Base-by-base conservation (phyloP, 805 yeast genomes). In the Metschnikowia continentalis region DNA sequence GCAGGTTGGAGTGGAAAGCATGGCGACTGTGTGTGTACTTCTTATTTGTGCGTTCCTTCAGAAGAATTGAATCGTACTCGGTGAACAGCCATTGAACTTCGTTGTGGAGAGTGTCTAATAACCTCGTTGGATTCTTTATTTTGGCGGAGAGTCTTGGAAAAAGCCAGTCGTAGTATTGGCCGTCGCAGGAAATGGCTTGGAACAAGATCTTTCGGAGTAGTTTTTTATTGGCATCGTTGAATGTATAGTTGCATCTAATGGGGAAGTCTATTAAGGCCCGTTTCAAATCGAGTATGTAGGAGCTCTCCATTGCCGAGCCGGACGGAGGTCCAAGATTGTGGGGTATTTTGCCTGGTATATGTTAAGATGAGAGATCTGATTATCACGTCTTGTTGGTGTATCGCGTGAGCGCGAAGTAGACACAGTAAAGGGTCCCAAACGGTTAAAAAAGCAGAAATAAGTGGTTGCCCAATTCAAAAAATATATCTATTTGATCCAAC, bases 1-100 rank as follows among this genome's bases (percentile, higher is more conserved):
- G 85, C 65, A 88, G 72, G 15, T 82, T 79, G 19, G 79, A 75
- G 61, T 88, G 95, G 52, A 61, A 66, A 5, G 73, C 72, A 42
- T 65, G 67, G 51, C 65, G 67, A 47, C 58, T 61, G 50, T 65
- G 70, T 20, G 56, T 54, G 46, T 53, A 54, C 35, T 54, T 55
- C 5, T 59, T 51, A 32, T 62, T 64, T 38, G 26, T 23, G 17
- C 61, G 49, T n/a, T 41, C 35, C 23, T 48, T 49, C 23, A 56
- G 42, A 30, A 51, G 51, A 11, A 52, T 41, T 35, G 57, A 53
- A 56, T 67, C 66, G 52, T 72, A 70, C 32, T 63, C 60, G 20
- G 61, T 35, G 43, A 68, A 64, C 54, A 60, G 65, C 75, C 76
- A 71, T 43, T 70, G 60, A 50, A 58, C 61, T 23, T 65, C 65